These are phyloP conservation scores for Penicillium nucicola DNA, from an alignment of 495 filamentous ascomycete genomes.

Conservation along the genomic window DNA sequence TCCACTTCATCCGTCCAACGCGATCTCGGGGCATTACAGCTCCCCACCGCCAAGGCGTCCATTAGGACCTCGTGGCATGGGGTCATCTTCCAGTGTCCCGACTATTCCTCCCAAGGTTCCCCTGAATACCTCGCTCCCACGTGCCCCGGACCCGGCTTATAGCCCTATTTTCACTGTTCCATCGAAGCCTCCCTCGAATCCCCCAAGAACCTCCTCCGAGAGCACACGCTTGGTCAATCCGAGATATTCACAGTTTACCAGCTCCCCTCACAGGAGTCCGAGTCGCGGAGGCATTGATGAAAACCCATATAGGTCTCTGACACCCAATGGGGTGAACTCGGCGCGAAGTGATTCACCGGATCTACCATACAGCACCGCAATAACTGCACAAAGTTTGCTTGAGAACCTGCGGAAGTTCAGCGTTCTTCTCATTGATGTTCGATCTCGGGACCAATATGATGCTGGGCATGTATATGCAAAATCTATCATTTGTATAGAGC, in stretches of 20 bases:
- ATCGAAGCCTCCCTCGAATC: conserved; percentile 42
- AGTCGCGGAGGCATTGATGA: conserved; percentile 34
- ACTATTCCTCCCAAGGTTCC: conserved; percentile 54
- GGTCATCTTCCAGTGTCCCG: conserved; percentile 37
- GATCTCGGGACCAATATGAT: conserved; percentile 78
- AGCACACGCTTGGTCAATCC: conserved; percentile 33
- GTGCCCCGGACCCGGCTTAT: conserved; percentile 81
- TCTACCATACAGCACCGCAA: conserved; percentile 58
- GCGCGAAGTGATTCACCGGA: conserved; percentile 41
- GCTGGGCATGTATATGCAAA: conserved; percentile 80
- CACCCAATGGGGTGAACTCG: conserved; percentile 39
- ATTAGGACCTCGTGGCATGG: conserved; percentile 57
- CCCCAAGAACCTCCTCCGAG: conserved; percentile 47
- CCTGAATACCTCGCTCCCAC: conserved; percentile 63
- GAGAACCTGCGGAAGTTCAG: conserved; percentile 60
- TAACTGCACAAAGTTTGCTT: conserved; percentile 64
- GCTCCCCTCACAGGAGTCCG: conserved; percentile 36
- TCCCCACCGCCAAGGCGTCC: conserved; percentile 37
- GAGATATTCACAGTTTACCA: conserved; percentile 39
- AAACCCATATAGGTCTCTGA: conserved; percentile 42
- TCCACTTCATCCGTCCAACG: conserved; percentile 25
- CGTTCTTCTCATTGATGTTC: conserved; percentile 82
- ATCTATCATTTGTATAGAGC: conserved; percentile 86
- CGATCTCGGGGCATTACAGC: conserved; percentile 13
- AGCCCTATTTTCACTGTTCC: conserved; percentile 58